phyloP scores from a whole-genome alignment of 305 asterid genomes.

The Solanum hybrid region DNA sequence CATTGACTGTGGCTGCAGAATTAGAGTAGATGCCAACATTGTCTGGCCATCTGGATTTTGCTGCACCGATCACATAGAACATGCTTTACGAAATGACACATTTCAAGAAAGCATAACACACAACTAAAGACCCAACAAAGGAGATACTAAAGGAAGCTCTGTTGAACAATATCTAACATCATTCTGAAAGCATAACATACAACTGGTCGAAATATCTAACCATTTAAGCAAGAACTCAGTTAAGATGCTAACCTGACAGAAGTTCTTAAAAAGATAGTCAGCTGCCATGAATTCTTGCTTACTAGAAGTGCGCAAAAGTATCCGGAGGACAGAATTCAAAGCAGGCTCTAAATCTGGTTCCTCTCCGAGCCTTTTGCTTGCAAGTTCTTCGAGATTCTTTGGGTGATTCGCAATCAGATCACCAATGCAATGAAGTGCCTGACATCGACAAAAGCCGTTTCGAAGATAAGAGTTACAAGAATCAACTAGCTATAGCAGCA shows the following conservation, averaged over 20 bases:
- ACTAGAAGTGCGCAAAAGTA: conserved; percentile 73
- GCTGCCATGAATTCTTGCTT: conserved; percentile 83
- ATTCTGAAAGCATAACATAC: not conserved
- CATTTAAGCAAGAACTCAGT: not conserved
- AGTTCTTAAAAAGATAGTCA: conserved; percentile 74
- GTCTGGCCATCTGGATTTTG: conserved; percentile 83
- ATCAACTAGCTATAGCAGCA: not conserved
- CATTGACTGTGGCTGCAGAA: conserved; percentile 66
- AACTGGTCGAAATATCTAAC: not conserved
- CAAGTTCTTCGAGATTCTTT: conserved; percentile 77
- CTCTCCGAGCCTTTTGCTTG: conserved; percentile 78
- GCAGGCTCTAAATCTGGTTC: conserved; percentile 80
- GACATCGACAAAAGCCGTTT: conserved; percentile 7
- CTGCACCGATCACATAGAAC: conserved; percentile 31
- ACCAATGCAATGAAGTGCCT: conserved; percentile 88
- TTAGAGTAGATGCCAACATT: conserved; percentile 82
- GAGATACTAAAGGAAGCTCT: not conserved
- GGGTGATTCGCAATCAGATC: conserved; percentile 61
- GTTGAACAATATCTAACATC: not conserved
- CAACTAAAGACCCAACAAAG: not conserved
- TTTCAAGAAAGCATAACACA: conserved; percentile 5
- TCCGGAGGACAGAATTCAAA: conserved; percentile 70
- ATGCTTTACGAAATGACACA: not conserved
- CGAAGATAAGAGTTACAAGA: not conserved
- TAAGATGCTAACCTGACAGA: conserved; percentile 69